Evolutionary conservation across 495 filamentous ascomycete species (phyloP), one percentile per base, ranked within the genome.

Genomic region (Aspergillus baeticus): DNA sequence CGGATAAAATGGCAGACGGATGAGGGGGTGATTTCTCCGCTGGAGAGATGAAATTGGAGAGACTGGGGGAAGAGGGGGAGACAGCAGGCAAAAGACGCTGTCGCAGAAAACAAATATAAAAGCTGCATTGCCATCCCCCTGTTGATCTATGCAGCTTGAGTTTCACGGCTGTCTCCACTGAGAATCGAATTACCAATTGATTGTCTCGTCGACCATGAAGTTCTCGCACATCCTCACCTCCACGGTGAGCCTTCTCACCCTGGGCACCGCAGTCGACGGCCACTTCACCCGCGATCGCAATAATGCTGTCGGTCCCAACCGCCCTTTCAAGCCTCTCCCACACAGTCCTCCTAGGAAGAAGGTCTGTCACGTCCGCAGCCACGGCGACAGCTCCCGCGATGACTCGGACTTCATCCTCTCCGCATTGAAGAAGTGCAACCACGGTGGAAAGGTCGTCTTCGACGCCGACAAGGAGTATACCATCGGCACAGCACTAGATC

Each of bases 381-480:
- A 72, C 46, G 77, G 72, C 21, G 63, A 83, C 26, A 70, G 79
- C 1, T 69, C 65, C 26, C 26, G 26, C 7, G 85, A 90, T 53
- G 86, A 88, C 55, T 81, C 86, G 10, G 54, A 68, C 5, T 70
- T 79, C 46, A 82, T 90, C 47, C 68, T 88, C 3, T 62, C 72
- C 0, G 84, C 86, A 4, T 63, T 87, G 39, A 73, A 84, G 35
- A 59, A 77, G 21, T 89, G 86, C 68, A 89, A 89, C 63, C 71
- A 85, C 64, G 87, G 85, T 15, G 87, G 85, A 3, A 82, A 81
- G 53, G 82, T 86, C 5, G 76, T 89, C 8, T 88, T 89, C 59
- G 73, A 77, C 18, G 64, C 66, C 18, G 71, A 72, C n/a, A 73
- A 67, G 54, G 69, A 73, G 5, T 90, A 88, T 60, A 78, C 75